phyloP scores from a whole-genome alignment of 441 rosid species.

The Monsonia emarginata region DNA sequence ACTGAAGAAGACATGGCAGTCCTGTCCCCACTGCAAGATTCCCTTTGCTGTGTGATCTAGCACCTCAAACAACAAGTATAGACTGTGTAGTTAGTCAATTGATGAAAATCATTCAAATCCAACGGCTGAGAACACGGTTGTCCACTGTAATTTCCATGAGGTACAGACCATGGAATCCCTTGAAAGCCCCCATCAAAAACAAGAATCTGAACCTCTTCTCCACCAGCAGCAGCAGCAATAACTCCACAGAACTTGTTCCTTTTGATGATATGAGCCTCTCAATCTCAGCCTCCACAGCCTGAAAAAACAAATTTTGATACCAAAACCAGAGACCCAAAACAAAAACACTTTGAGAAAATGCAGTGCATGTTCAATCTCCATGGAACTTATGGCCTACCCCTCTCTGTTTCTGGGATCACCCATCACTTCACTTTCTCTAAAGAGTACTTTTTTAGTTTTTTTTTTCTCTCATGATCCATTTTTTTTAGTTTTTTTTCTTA shows the following conservation, averaged over 20 bases:
- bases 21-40: not conserved
- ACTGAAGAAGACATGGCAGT: not conserved
- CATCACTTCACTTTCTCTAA: constrained; percentile 29
- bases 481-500: not conserved
- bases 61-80: no score
- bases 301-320: no score
- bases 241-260: not conserved
- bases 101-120: not conserved
- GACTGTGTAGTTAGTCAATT: not conserved
- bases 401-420: constrained; percentile 41
- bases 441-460: constrained; percentile 24
- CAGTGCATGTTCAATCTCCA: constrained; percentile 35
- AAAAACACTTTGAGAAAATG: constrained; percentile 19
- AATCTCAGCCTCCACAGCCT: not conserved
- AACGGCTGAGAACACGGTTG: not conserved
- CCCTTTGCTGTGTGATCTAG: not conserved
- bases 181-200: not conserved
- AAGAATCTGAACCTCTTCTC: not conserved
- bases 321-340: not conserved
- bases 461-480: not conserved
- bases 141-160: not conserved
- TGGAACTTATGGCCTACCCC: constrained; percentile 44
- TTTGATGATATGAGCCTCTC: no score
- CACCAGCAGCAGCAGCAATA: not conserved
- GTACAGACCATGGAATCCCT: not conserved